Evolutionary conservation across 148 eudicot species (phyloP).

Genomic region (Polygonum maritimum): DNA sequence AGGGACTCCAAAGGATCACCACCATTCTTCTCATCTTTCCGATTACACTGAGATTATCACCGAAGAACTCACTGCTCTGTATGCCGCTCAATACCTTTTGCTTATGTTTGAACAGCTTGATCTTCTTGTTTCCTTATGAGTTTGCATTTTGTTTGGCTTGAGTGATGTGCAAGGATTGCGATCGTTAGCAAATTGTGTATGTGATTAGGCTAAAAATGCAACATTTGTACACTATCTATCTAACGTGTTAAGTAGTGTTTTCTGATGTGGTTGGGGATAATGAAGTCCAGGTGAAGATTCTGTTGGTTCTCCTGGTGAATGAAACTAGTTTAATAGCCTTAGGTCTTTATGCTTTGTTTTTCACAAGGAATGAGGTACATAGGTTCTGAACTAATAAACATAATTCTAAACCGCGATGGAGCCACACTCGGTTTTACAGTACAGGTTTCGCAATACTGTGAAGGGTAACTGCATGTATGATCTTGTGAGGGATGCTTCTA

Average conservation of each 20-base stretch:
- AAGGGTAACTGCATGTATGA: background rate
- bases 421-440: background rate
- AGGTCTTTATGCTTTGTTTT: background rate
- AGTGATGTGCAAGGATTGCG: background rate
- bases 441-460: background rate
- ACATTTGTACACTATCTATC: background rate
- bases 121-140: background rate
- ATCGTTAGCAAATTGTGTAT: background rate
- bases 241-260: background rate
- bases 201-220: background rate
- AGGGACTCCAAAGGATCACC: conserved; percentile 51
- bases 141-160: background rate
- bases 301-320: background rate
- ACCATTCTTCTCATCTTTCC: conserved; percentile 20
- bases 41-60: conserved; percentile 48
- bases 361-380: background rate
- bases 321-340: background rate
- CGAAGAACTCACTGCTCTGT: conserved; percentile 90
- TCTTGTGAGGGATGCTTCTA: background rate
- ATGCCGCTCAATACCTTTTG: conserved; percentile 11
- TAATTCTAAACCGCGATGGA: background rate
- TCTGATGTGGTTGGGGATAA: background rate
- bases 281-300: background rate
- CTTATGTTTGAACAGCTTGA: background rate
- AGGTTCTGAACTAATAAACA: background rate